Base-by-base conservation (phyloP, 768 basidiomycete species). In the Aureoboletus auriporus region DNA sequence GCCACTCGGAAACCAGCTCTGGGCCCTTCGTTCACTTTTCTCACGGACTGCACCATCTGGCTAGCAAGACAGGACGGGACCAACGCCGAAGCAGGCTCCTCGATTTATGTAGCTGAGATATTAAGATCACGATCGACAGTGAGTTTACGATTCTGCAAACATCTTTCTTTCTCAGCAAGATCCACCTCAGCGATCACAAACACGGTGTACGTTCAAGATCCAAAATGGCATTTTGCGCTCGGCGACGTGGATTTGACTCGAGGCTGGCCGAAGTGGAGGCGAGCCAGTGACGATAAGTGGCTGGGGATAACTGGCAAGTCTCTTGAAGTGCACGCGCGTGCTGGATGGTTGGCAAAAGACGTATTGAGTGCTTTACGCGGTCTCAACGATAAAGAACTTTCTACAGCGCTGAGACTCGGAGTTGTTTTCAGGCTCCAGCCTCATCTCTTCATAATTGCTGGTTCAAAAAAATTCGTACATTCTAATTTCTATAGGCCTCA, bases 41-140 rank as follows among this genome's bases (percentile, higher is more conserved):
- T 88, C 62, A 78, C 81, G 2, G 89, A 90, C 57, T 80, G 78
- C 13, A 86, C 84, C 0, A 55, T 91, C n/a, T 90, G 87, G 87
- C 69, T 89, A 9, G 71, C 76, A 8, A 66, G 56, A 29, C 56
- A 52, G 4, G 47, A 53, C 10, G 52, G 44, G 20, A 23, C 20
- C 20, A 23, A 23, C 5, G 29, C 41, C 12, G 63, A 68, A 23
- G 37, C 42, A 42, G 59, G 53, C 40, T 50, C 48, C 34, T 56
- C 53, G 46, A 38, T 58, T 11, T 69, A 73, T 38, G 58, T 67
- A 6, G 71, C 69, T 12, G 72, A 77, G 51, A 60, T 77, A 6
- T 68, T 75, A 44, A 64, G 67, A 55, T 78, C 78, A 27, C 75
- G 69, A 49, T 61, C 62, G 7, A 70, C 66, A 30, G 77, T 79